These are phyloP conservation scores for Penicillium sp. DNA, from an alignment of 2,329 filamentous ascomycete species.

Conservation along the genomic window DNA sequence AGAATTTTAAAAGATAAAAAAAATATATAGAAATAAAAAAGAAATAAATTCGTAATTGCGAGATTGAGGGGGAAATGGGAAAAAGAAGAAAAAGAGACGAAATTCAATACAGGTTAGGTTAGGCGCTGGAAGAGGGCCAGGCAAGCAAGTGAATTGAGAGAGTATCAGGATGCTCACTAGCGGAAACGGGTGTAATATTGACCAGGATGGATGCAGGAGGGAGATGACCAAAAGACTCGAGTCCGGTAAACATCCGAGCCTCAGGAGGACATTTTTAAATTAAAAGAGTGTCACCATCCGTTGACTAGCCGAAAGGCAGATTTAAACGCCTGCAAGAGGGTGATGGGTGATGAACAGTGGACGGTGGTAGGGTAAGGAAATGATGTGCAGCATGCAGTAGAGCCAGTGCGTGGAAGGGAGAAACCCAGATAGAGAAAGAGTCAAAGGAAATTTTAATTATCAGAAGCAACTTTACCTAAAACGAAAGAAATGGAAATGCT, in stretches of 20 bases:
- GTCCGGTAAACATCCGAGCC: conserved; percentile 26
- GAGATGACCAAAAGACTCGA: conserved; percentile 33
- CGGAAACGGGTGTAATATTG: conserved; percentile 44
- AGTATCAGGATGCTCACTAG: conserved; percentile 41
- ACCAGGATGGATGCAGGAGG: conserved; percentile 42
- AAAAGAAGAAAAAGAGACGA: conserved; percentile 9
- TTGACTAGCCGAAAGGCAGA: conserved; percentile 18
- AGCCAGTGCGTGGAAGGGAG: conserved; percentile 22
- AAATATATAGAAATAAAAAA: conserved; percentile 21
- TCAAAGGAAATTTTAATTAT: conserved; percentile 9
- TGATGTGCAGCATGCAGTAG: conserved; percentile 35
- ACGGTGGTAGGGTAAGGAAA: conserved; percentile 13
- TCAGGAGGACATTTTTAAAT: conserved; percentile 18
- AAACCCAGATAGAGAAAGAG: background rate
- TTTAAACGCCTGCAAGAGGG: conserved; percentile 17
- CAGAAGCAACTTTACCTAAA: background rate
- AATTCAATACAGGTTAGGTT: conserved; percentile 17
- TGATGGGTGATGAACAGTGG: background rate
- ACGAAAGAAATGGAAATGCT: background rate
- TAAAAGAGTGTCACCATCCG: conserved; percentile 13
- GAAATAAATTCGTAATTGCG: conserved; percentile 11
- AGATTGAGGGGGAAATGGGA: conserved; percentile 6
- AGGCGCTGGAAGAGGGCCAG: conserved; percentile 15
- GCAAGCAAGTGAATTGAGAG: conserved; percentile 26
- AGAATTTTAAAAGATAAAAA: conserved; percentile 17